phyloP scores from a whole-genome alignment of 2,329 filamentous ascomycete genomes.

The Ceratocystis lukuohia region DNA sequence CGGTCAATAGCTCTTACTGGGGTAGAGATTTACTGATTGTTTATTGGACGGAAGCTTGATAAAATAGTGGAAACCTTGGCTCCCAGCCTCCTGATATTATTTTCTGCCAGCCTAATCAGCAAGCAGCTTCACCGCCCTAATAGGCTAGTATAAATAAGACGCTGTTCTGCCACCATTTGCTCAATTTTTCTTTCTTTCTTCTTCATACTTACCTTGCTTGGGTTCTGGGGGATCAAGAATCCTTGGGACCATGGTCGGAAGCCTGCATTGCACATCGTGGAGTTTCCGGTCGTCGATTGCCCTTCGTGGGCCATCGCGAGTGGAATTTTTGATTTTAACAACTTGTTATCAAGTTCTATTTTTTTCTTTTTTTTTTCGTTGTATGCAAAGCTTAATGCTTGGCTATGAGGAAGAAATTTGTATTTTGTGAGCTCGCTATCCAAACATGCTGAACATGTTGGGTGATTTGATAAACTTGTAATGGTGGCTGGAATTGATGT shows the following conservation, averaged over 20 bases:
- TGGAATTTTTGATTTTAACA: slow-evolving; percentile 19
- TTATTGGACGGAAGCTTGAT: not conserved
- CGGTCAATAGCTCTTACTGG: not conserved
- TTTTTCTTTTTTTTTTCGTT: slow-evolving; percentile 16
- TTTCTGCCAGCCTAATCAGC: slow-evolving; percentile 8
- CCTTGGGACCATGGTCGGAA: slow-evolving; percentile 19
- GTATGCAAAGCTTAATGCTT: slow-evolving; percentile 13
- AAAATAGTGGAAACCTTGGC: too few relatives aligned
- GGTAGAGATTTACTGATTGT: not conserved
- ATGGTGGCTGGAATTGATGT: not conserved
- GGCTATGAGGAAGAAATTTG: slow-evolving; percentile 17
- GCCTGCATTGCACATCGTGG: slow-evolving; percentile 20
- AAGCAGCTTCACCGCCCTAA: not conserved
- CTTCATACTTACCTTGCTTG: slow-evolving; percentile 20
- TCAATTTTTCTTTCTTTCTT: slow-evolving; percentile 16
- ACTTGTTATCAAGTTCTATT: slow-evolving; percentile 1
- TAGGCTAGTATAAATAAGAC: slow-evolving; percentile 11
- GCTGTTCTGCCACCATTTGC: slow-evolving; percentile 7
- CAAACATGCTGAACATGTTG: too few relatives aligned
- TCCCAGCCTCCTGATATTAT: not conserved
- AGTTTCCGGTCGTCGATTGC: slow-evolving; percentile 20
- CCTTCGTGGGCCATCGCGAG: slow-evolving; percentile 20
- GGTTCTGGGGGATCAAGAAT: slow-evolving; percentile 20
- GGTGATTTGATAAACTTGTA: not conserved
- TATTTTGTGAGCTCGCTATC: not conserved